phyloP scores from a whole-genome alignment of 352 stramenopile species.

The Globisporangium cystogenes region DNA sequence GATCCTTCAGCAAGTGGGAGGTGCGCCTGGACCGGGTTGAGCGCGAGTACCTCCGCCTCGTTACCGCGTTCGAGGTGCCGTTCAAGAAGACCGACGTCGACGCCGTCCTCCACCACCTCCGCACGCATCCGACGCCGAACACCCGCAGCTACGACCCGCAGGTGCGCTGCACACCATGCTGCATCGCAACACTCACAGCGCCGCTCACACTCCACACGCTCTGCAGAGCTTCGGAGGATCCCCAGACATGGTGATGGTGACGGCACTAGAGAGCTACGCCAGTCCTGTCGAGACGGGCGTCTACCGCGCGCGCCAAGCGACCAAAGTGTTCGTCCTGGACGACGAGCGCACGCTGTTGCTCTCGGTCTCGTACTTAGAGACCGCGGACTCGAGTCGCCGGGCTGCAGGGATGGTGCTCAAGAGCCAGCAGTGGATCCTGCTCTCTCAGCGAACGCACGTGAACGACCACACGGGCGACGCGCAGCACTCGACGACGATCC shows the following conservation, averaged over 20 bases:
- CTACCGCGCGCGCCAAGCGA: neutral
- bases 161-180: neutral
- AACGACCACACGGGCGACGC: neutral
- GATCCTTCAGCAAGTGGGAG: neutral
- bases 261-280: neutral
- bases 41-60: neutral
- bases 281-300: neutral
- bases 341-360: neutral
- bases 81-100: neutral
- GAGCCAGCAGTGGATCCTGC: neutral
- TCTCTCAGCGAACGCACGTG: neutral
- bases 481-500: neutral
- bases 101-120: neutral
- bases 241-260: neutral
- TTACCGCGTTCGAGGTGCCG: conserved; percentile 1
- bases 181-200: neutral
- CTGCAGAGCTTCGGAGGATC: neutral
- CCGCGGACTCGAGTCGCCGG: neutral
- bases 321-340: neutral
- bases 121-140: neutral
- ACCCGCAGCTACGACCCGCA: neutral
- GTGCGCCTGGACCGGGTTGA: neutral
- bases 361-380: neutral
- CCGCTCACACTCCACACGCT: neutral
- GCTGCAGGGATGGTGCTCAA: neutral